These are phyloP conservation scores for Acanthamoeba castellanii DNA, from an alignment of 208 protist genomes.

Conservation along the genomic window DNA sequence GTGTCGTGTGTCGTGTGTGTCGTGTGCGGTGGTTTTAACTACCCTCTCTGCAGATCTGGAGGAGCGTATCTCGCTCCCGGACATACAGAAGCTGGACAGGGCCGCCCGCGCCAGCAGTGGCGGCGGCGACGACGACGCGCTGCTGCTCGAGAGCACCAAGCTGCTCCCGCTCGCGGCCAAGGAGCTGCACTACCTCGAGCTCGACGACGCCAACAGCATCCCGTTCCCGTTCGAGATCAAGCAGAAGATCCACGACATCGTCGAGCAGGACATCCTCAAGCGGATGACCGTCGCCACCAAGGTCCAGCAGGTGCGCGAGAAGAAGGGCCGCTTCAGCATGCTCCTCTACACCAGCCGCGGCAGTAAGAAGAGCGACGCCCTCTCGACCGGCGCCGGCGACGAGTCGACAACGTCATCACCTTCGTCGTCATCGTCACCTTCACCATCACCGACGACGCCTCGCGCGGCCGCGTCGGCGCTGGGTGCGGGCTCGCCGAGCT, in stretches of 20 bases:
- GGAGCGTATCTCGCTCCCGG: slow-evolving; percentile 28
- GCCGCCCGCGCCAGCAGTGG: neutral
- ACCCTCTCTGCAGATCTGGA: neutral
- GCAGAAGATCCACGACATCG: slow-evolving; percentile 45
- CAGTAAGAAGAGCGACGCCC: neutral
- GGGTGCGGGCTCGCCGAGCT: neutral
- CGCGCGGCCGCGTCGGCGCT: too few species aligned
- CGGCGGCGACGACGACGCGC: neutral
- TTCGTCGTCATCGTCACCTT: neutral
- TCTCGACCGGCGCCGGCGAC: neutral
- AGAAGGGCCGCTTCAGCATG: neutral
- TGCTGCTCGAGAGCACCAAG: slow-evolving; percentile 45
- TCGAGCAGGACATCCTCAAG: slow-evolving; percentile 61
- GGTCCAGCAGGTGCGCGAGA: slow-evolving; percentile 47
- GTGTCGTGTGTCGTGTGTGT: too few species aligned
- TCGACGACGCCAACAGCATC: slow-evolving; percentile 56
- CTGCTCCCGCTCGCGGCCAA: slow-evolving; percentile 1
- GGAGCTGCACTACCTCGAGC: slow-evolving; percentile 75
- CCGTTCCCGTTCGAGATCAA: slow-evolving; percentile 71
- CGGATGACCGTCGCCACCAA: slow-evolving; percentile 34
- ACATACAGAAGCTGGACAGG: slow-evolving; percentile 56
- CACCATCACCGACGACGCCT: neutral
- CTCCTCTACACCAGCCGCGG: slow-evolving; percentile 11
- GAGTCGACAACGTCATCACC: neutral
- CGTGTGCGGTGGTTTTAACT: neutral